These are phyloP conservation scores for Ophiostoma tasmaniense DNA, from an alignment of 2,329 filamentous ascomycete species.

Conservation along the genomic window DNA sequence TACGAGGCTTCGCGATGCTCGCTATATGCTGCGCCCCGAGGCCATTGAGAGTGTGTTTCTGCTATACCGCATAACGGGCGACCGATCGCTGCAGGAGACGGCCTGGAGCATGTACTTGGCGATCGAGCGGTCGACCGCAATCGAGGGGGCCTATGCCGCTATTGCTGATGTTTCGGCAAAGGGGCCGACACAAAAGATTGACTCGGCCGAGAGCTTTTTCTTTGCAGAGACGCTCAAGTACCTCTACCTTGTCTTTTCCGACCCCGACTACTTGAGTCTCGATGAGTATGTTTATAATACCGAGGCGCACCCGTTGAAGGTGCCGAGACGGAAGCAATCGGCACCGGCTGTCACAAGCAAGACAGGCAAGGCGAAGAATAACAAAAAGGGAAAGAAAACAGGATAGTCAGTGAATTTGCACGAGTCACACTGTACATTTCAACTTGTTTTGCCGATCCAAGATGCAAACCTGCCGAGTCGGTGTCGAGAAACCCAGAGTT, in stretches of 20 bases:
- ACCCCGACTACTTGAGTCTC: conserved; percentile 20
- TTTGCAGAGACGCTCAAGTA: conserved; percentile 23
- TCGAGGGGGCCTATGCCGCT: conserved; percentile 20
- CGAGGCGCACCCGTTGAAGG: conserved; percentile 21
- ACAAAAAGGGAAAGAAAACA: not conserved
- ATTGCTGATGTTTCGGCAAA: conserved; percentile 31
- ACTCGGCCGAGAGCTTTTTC: conserved; percentile 28
- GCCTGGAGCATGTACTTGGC: conserved; percentile 72
- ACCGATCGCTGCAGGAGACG: conserved; percentile 62
- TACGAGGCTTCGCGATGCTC: conserved; percentile 23
- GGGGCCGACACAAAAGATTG: conserved; percentile 32
- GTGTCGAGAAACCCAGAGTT: not conserved
- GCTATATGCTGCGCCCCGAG: conserved; percentile 57
- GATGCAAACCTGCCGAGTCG: not conserved
- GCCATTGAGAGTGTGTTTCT: conserved; percentile 68
- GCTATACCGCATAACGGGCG: conserved; percentile 70
- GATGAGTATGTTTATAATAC: conserved; percentile 22
- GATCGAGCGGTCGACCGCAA: conserved; percentile 53
- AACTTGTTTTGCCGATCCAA: not conserved
- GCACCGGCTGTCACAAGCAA: conserved; percentile 17
- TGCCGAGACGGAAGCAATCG: conserved; percentile 11
- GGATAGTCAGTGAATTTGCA: not conserved
- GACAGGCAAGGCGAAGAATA: conserved; percentile 22
- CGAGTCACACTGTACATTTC: not conserved
- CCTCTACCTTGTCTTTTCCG: conserved; percentile 20